A percentile compares a stretch with the other conserved stretches of the same genome.
Evolutionary conservation across 371 early-diverging fungal species (phyloP).

Genomic region (Smittium mucronatum): DNA sequence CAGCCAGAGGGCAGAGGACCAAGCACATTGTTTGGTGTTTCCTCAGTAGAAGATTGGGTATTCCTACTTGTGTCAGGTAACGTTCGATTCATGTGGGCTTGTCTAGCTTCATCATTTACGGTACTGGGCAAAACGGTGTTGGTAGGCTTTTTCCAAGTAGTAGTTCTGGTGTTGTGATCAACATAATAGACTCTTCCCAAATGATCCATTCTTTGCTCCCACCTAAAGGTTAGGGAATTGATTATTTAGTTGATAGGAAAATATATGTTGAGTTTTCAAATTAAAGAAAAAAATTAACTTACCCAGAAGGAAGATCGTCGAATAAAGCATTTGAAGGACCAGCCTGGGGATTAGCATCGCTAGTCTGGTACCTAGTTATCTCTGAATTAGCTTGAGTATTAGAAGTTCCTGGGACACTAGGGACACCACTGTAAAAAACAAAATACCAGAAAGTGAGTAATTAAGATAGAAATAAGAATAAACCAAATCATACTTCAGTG

Average conservation of each 20-base stretch:
- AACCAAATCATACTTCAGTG: not conserved
- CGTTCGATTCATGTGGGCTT: conserved; percentile 21
- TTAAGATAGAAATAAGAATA: not conserved
- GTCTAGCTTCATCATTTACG: conserved; percentile 9
- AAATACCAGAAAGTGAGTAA: not conserved
- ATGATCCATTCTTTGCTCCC: conserved; percentile 79
- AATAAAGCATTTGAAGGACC: not conserved
- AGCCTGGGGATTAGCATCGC: too few relatives aligned
- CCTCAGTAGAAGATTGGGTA: conserved; percentile 46
- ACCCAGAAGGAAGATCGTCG: not conserved
- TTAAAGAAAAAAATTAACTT: not conserved
- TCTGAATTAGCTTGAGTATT: too few relatives aligned
- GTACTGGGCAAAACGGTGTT: not conserved
- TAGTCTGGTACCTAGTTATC: too few relatives aligned
- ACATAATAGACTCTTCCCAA: conserved; percentile 93
- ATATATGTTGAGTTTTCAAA: not conserved
- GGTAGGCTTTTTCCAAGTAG: conserved; percentile 72
- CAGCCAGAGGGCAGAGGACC: conserved; percentile 92
- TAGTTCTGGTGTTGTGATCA: conserved; percentile 91
- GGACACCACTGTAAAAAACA: too few relatives aligned
- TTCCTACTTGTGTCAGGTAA: conserved; percentile 24
- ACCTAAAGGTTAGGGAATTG: conserved; percentile 31
- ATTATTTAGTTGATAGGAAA: not conserved
- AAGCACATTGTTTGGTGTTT: conserved; percentile 18
- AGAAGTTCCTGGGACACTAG: too few relatives aligned